Evolutionary conservation across 768 basidiomycete genomes (phyloP), one percentile per base, ranked within the genome.

Genomic region (Holtermannia corniformis): DNA sequence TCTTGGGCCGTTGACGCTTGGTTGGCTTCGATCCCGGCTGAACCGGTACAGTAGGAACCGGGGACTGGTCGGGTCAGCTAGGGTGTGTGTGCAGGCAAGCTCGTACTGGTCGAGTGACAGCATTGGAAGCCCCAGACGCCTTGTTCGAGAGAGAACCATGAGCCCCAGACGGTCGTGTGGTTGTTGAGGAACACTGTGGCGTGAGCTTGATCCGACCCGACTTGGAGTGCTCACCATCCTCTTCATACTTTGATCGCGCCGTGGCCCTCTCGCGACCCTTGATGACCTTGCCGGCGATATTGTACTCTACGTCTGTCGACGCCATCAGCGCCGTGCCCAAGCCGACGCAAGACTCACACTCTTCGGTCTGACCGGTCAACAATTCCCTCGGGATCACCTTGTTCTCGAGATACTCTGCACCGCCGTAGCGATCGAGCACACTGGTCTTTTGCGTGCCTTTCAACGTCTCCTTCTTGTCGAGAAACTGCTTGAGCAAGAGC

Each of bases 121-220:
- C 95, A 99, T 23, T 81, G 84, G 71, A 85, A 99, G 32, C 95
- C 95, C 95, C 95, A 99, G 54, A 76, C 67, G 13, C 83, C 81
- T 2, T 79, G 77, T 12, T 80, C 75, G 14, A 75, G 56, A 59
- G 87, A 82, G 70, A 87, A 97, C 82, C 83, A 97, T 42, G 95
- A 99, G 43, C 95, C 95, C 95, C 95, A 99, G n/a, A 96, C 83
- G 3, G 82, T 77, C 0, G 85, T 90, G 65, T 99, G 95, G 66
- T 99, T 99, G 72, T 91, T 92, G 64, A 86, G 75, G 61, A 80
- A 84, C 5, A 91, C 91, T 96, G 58, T 1, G 43, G 37, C 16
- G 28, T 21, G 20, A 37, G 26, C 13, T 14, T 1, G n/a, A 16
- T 25, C 1, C 37, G 25, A 40, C 19, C 27, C 3, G 21, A 44